Conservation (phyloP, 2,329 filamentous ascomycete genomes). For the Esteya vermicola region DNA sequence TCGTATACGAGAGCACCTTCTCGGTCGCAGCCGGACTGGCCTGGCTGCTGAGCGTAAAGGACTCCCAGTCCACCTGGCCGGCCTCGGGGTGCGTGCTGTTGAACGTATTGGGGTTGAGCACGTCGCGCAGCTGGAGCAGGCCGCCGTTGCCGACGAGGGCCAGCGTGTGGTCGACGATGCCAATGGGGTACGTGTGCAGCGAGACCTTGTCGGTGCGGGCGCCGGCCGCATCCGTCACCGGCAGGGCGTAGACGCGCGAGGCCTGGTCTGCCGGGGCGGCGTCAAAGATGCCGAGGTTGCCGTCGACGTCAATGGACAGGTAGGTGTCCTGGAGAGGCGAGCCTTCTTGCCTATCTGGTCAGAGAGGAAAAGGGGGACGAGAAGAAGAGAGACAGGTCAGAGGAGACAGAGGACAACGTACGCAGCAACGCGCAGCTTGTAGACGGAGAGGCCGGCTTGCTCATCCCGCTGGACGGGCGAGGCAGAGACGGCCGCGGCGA, state of each 20-base stretch:
- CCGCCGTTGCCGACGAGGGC: slow-evolving; percentile 19
- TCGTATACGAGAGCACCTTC: slow-evolving; percentile 9
- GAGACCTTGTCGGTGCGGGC: slow-evolving; percentile 10
- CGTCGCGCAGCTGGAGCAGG: slow-evolving; percentile 18
- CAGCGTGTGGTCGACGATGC: slow-evolving; percentile 21
- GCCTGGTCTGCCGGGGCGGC: slow-evolving; percentile 4
- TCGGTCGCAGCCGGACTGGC: neutral
- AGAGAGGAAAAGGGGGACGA: neutral
- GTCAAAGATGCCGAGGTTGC: slow-evolving; percentile 18
- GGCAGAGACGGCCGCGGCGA: no score
- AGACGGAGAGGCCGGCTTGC: no score
- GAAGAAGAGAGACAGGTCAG: no score
- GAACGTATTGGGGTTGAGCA: slow-evolving; percentile 18
- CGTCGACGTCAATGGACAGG: slow-evolving; percentile 16
- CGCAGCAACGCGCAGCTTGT: slow-evolving; percentile 6
- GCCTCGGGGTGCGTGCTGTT: slow-evolving; percentile 11
- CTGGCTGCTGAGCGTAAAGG: slow-evolving; percentile 17
- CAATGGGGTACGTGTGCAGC: slow-evolving; percentile 23
- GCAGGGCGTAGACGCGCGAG: slow-evolving; percentile 18
- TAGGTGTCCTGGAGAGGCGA: slow-evolving; percentile 17
- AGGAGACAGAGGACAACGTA: neutral
- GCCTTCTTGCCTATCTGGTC: neutral
- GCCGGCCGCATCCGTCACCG: no score
- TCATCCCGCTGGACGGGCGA: no score
- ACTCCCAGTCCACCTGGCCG: slow-evolving; percentile 18